Conservation (phyloP, 257 asterid species). For the Gentiana straminea region DNA sequence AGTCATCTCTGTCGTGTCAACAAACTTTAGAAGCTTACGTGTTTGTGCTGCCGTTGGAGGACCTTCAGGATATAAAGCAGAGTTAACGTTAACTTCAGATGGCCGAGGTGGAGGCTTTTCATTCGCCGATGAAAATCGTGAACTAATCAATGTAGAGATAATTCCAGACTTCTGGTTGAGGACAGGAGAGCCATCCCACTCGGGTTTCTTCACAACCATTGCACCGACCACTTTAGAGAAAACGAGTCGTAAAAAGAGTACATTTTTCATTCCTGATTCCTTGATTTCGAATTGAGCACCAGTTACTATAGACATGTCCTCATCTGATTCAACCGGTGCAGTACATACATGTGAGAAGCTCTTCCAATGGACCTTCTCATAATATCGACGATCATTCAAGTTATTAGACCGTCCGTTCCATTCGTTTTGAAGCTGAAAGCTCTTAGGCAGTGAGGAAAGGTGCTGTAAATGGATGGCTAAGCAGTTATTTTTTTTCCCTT, state of each 20-base stretch:
- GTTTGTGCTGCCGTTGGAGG: constrained; percentile 62
- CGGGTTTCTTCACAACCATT: constrained; percentile 40
- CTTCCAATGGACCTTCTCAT: constrained; percentile 68
- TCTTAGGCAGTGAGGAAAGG: constrained; percentile 61
- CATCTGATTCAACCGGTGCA: constrained; percentile 60
- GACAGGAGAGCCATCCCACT: constrained; percentile 74
- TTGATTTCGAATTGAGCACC: constrained; percentile 59
- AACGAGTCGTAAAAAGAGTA: constrained; percentile 47
- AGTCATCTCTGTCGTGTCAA: constrained; percentile 62
- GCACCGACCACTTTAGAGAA: constrained; percentile 53
- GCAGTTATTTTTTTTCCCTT: constrained; percentile 65
- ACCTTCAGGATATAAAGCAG: constrained; percentile 66
- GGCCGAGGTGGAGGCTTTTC: constrained; percentile 45
- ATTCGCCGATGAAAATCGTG: constrained; percentile 40
- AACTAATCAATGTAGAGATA: constrained; percentile 44
- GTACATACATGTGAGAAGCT: constrained; percentile 68
- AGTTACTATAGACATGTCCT: constrained; percentile 51
- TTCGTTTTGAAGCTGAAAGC: constrained; percentile 42
- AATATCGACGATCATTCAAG: constrained; percentile 49
- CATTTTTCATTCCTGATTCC: constrained; percentile 55
- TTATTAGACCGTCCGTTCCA: constrained; percentile 11
- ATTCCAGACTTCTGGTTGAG: constrained; percentile 63
- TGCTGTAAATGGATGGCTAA: constrained; percentile 74
- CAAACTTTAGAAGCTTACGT: constrained; percentile 49
- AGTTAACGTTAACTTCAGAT: constrained; percentile 51